A percentile compares a stretch with the other conserved stretches of the same genome.
These are phyloP conservation scores for Knufia petricola DNA, from an alignment of 2,329 filamentous ascomycete genomes.

Conservation along the genomic window DNA sequence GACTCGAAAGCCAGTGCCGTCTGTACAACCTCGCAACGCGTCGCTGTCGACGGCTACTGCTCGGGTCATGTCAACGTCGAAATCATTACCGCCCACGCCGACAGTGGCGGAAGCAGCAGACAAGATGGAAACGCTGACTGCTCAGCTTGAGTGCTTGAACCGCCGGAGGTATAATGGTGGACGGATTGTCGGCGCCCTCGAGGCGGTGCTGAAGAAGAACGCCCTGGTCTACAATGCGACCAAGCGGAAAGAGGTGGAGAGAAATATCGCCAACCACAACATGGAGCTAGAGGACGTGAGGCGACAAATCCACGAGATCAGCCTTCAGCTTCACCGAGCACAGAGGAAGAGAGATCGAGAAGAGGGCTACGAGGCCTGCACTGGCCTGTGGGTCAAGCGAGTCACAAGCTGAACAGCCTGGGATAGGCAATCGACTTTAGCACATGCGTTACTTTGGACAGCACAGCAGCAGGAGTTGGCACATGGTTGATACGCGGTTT, in stretches of 20 bases:
- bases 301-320: slow-evolving; percentile 68
- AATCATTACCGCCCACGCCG: slow-evolving; percentile 53
- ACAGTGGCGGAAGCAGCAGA: slow-evolving; percentile 52
- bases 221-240: slow-evolving; percentile 59
- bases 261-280: slow-evolving; percentile 57
- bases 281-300: slow-evolving; percentile 62
- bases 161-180: slow-evolving; percentile 63
- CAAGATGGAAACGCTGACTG: slow-evolving; percentile 57
- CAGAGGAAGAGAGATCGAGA: slow-evolving; percentile 66
- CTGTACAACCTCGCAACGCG: slow-evolving; percentile 25
- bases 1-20: slow-evolving; percentile 26
- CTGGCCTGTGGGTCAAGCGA: slow-evolving; percentile 66
- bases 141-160: slow-evolving; percentile 53
- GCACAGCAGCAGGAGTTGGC: neutral
- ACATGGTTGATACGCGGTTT: neutral
- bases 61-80: slow-evolving; percentile 27
- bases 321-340: slow-evolving; percentile 62
- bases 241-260: slow-evolving; percentile 45
- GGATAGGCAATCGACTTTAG: neutral
- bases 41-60: slow-evolving; percentile 36
- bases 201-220: slow-evolving; percentile 64
- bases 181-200: slow-evolving; percentile 65
- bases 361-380: slow-evolving; percentile 42
- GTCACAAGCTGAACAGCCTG: slow-evolving; percentile 51
- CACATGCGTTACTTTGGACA: neutral